Evolutionary conservation across 2,329 filamentous ascomycete genomes (phyloP).

Genomic region (Fusarium continuum): DNA sequence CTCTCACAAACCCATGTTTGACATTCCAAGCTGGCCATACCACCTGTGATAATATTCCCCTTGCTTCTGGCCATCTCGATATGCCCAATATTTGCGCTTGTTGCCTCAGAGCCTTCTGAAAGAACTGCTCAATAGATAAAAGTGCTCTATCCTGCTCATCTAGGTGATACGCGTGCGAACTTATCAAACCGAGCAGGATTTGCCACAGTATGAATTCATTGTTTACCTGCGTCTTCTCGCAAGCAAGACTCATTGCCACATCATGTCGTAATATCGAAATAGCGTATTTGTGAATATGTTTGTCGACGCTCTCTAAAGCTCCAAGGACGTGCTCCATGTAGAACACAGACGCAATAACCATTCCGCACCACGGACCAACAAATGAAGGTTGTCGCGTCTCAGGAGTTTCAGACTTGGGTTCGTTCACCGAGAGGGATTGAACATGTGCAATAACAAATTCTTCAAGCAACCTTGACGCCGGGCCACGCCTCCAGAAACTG

Average conservation of each 20-base stretch:
- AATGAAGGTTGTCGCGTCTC: background rate
- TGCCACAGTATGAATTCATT: background rate
- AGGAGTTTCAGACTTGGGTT: fast-evolving
- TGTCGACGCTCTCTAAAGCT: background rate
- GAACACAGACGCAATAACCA: background rate
- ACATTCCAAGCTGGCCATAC: background rate
- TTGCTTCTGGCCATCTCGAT: background rate
- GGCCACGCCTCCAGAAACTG: background rate
- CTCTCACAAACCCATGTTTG: background rate
- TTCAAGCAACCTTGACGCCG: background rate
- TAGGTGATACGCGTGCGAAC: fast-evolving
- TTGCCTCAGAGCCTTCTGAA: background rate
- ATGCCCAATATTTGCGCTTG: background rate
- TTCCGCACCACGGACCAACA: background rate
- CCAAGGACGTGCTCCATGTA: background rate
- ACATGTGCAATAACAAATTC: constrained; percentile 5
- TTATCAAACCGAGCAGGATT: background rate
- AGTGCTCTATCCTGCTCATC: background rate
- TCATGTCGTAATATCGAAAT: background rate
- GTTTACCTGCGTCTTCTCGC: background rate
- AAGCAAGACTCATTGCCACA: background rate
- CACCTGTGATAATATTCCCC: background rate
- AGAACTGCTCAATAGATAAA: background rate
- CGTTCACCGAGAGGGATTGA: background rate
- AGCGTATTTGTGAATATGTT: background rate